Evolutionary conservation across 2,329 filamentous ascomycete genomes (phyloP).

Genomic region (Pseudocercospora eumusae): DNA sequence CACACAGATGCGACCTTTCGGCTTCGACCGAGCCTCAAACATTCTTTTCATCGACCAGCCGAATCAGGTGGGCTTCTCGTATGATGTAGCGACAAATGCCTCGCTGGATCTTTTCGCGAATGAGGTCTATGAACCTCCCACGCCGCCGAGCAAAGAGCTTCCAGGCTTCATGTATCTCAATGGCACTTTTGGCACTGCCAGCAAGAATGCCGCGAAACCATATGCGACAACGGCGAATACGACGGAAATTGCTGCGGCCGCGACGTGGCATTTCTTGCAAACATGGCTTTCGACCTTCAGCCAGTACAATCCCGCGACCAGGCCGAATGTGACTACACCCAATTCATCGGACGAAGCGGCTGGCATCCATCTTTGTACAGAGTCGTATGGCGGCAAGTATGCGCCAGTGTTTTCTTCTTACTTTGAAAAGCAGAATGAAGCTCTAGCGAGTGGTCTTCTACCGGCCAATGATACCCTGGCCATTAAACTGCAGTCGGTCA

Average conservation of each 20-base stretch:
- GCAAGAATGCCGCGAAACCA: slow-evolving; percentile 33
- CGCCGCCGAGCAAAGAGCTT: slow-evolving; percentile 22
- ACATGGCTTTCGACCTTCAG: slow-evolving; percentile 53
- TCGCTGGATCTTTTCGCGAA: slow-evolving; percentile 55
- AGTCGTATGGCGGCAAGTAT: slow-evolving; percentile 62
- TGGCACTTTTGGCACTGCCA: slow-evolving; percentile 65
- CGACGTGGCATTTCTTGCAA: slow-evolving; percentile 67
- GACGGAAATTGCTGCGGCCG: slow-evolving; percentile 43
- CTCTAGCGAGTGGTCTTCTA: slow-evolving; percentile 54
- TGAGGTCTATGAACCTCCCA: slow-evolving; percentile 46
- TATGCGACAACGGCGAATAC: slow-evolving; percentile 38
- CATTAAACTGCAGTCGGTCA: slow-evolving; percentile 63
- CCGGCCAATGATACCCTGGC: slow-evolving; percentile 56
- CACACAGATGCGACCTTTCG: slow-evolving; percentile 59
- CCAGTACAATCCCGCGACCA: slow-evolving; percentile 46
- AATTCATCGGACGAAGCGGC: slow-evolving; percentile 28
- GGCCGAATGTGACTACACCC: slow-evolving; percentile 56
- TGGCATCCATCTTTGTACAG: slow-evolving; percentile 61
- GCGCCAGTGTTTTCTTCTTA: slow-evolving; percentile 63
- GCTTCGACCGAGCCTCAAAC: slow-evolving; percentile 64
- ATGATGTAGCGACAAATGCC: slow-evolving; percentile 64
- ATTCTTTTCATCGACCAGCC: slow-evolving; percentile 65
- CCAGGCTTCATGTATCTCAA: slow-evolving; percentile 53
- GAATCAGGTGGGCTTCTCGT: slow-evolving; percentile 69
- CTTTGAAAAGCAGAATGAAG: slow-evolving; percentile 63